Evolutionary conservation across 495 filamentous ascomycete genomes (phyloP), one percentile per base, ranked within the genome.

Genomic region (Talaromyces borbonicus): DNA sequence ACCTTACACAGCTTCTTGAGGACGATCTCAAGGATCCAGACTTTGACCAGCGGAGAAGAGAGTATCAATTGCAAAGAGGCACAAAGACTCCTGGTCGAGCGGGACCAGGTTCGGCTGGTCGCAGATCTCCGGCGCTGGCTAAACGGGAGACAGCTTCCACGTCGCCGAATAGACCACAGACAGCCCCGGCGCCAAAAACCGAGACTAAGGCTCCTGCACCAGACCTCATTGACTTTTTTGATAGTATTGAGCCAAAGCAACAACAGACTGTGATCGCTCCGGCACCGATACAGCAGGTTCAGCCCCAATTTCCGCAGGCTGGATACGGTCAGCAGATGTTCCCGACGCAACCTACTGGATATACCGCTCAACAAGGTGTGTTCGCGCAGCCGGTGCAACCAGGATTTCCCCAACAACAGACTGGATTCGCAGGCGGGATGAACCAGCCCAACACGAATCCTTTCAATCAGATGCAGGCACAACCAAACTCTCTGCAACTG

Each of bases 221-320:
- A 38, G 86, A 97, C 65, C 68, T 99, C 43, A 99, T 99, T 54
- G 92, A 99, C 60, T 95, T 99, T 61, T 99, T 99, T 58, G 92
- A 92, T 49, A 90, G 90, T 2, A 97, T 99, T 56, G 89, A 97
- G 55, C 83, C 85, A 54, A 90, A 90, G 49, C 87, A 90, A 61
- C 87, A 89, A 48, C 72, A 74, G 1, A 78, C 85, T 62, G 81
- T 81, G 65, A 41, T 25, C 38, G 14, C 38, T 11, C 27, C 4
- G 9, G 63, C 52, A 16, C 8, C 35, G 11, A 16, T 16, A 18
- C 62, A 67, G 42, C 52, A 60, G 41, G 64, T 71, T 57, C 69
- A 74, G 59, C 56, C 55, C 32, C 65, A 63, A 46, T 42, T 65
- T 49, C 52, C 56, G 47, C 66, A 61, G 48, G 50, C 57, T 52